Evolutionary conservation across 768 basidiomycete species (phyloP).

Genomic region (Boletellus sp.): DNA sequence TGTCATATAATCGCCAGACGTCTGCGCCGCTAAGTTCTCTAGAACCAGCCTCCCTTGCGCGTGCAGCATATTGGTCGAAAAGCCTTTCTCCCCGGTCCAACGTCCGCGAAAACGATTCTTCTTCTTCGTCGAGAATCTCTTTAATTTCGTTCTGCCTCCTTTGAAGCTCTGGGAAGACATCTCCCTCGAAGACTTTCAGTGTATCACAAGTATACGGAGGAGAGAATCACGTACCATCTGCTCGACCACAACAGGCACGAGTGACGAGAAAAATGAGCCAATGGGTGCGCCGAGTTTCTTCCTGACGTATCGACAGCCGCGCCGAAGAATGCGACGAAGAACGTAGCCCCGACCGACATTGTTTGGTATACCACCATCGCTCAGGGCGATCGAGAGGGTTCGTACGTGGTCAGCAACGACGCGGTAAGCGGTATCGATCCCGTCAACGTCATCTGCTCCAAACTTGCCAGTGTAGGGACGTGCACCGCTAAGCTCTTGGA

Average conservation of each 20-base stretch:
- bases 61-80: conserved; percentile 81
- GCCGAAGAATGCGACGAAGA: conserved; percentile 85
- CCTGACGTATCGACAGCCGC: conserved; percentile 93
- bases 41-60: conserved; percentile 57
- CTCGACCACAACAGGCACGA: conserved; percentile 86
- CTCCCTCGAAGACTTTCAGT: conserved; percentile 50
- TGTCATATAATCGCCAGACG: conserved; percentile 97
- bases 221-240: conserved; percentile 61
- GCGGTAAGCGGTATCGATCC: conserved; percentile 96
- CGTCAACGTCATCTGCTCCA: conserved; percentile 91
- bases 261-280: conserved; percentile 90
- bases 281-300: conserved; percentile 93
- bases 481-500: conserved; percentile 86
- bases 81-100: conserved; percentile 95
- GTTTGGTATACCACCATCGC: conserved; percentile 94
- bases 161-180: conserved; percentile 89
- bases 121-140: conserved; percentile 96
- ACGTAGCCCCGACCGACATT: conserved; percentile 98
- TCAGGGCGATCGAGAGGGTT: conserved; percentile 92
- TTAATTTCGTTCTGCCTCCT: conserved; percentile 80
- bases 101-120: conserved; percentile 96
- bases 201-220: background rate
- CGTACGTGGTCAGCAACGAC: conserved; percentile 96
- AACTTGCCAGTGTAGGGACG: conserved; percentile 87
- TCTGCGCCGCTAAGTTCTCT: conserved; percentile 83